A percentile compares a stretch with the other conserved stretches of the same genome.
Conservation (phyloP, 2,329 filamentous ascomycete genomes). For the Penicillium sclerotigenum region DNA sequence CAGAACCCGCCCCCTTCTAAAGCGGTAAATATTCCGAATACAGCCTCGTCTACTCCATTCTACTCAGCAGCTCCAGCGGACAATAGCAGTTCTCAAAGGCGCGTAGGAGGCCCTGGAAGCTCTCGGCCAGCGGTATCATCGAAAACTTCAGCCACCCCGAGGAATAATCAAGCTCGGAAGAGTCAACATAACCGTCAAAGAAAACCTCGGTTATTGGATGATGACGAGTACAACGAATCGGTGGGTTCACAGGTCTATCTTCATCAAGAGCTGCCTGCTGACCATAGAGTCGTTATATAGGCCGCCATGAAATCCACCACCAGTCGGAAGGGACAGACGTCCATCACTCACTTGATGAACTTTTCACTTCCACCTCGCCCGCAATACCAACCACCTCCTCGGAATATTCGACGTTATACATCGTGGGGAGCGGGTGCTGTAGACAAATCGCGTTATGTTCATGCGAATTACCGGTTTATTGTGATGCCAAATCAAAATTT, state of each 20-base stretch:
- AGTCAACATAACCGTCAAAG: conserved; percentile 83
- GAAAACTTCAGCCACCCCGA: conserved; percentile 40
- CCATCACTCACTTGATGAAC: conserved; percentile 94
- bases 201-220: conserved; percentile 69
- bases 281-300: conserved; percentile 33
- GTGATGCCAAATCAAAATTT: conserved; percentile 82
- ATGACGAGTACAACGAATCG: conserved; percentile 82
- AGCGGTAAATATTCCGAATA: conserved; percentile 36
- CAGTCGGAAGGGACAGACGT: conserved; percentile 85
- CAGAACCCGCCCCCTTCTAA: conserved; percentile 39
- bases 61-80: conserved; percentile 35
- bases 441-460: conserved; percentile 88
- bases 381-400: conserved; percentile 55
- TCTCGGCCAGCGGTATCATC: conserved; percentile 41
- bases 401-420: conserved; percentile 65
- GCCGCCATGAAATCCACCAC: conserved; percentile 62
- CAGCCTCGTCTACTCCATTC: conserved; percentile 32
- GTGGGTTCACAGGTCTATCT: conserved; percentile 47
- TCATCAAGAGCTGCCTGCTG: conserved; percentile 12
- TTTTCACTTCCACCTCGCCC: conserved; percentile 77
- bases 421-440: conserved; percentile 79
- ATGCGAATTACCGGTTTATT: conserved; percentile 97
- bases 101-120: conserved; percentile 41
- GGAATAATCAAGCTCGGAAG: conserved; percentile 72
- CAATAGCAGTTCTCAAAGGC: conserved; percentile 38